These are phyloP conservation scores for Cercospora berteroae DNA, from an alignment of 2,329 filamentous ascomycete species.

Conservation along the genomic window DNA sequence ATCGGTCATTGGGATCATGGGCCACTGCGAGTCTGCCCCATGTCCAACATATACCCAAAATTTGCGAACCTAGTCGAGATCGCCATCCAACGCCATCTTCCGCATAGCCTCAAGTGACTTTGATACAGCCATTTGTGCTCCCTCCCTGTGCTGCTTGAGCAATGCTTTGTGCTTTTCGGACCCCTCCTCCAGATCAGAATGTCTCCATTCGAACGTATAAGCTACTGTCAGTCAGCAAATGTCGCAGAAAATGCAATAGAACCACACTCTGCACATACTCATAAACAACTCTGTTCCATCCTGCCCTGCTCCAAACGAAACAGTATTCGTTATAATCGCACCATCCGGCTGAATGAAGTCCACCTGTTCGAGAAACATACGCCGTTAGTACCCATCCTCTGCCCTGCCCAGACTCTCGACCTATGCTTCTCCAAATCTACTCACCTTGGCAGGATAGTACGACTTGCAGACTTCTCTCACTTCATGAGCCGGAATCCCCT, in stretches of 20 bases:
- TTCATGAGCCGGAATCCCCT: conserved; percentile 28
- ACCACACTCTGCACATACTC: conserved; percentile 27
- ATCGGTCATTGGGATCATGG: neutral
- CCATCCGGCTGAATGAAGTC: conserved; percentile 49
- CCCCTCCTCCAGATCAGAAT: conserved; percentile 39
- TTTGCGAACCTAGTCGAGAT: conserved; percentile 25
- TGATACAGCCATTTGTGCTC: conserved; percentile 45
- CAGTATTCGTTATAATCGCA: conserved; percentile 46
- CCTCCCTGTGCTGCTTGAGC: conserved; percentile 31
- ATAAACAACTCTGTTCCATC: conserved; percentile 41
- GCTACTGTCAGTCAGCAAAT: conserved; percentile 19
- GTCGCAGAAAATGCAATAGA: neutral
- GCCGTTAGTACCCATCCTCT: conserved; percentile 1
- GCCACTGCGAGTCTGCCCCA: neutral
- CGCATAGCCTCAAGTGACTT: conserved; percentile 44
- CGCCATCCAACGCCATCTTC: conserved; percentile 39
- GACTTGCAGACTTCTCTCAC: conserved; percentile 43
- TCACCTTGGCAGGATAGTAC: conserved; percentile 44
- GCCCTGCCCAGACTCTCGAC: neutral
- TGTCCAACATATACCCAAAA: neutral
- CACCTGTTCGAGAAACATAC: conserved; percentile 34
- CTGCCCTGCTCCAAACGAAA: conserved; percentile 41
- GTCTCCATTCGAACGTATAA: conserved; percentile 47
- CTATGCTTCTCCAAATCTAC: neutral
- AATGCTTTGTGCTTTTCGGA: conserved; percentile 37